These are phyloP conservation scores for Suillus paluster DNA, from an alignment of 768 basidiomycete genomes.

Conservation along the genomic window DNA sequence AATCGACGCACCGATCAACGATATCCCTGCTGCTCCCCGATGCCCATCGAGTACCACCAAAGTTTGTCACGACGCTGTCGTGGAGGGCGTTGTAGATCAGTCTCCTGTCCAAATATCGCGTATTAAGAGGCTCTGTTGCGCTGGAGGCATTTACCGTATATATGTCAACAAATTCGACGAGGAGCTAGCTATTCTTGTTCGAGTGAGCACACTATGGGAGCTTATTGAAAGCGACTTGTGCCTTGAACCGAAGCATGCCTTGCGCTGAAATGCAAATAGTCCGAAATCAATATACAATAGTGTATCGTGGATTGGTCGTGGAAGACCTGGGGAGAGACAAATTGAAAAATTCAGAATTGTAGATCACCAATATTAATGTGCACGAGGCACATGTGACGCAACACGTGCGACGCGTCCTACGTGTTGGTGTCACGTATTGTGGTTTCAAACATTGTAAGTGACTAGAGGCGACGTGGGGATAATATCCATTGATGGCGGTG, in stretches of 20 bases:
- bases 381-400: no score
- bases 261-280: neutral
- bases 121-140: conserved; percentile 4
- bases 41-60: conserved; percentile 87
- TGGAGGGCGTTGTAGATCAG: conserved; percentile 71
- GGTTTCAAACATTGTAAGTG: no score
- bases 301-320: no score
- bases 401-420: no score
- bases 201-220: neutral
- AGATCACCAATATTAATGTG: no score
- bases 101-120: conserved; percentile 54
- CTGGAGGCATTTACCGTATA: conserved; percentile 22
- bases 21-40: conserved; percentile 79
- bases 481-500: neutral
- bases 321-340: no score
- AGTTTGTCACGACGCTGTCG: conserved; percentile 56
- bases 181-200: conserved; percentile 81
- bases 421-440: no score
- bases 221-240: neutral
- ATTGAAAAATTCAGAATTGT: no score
- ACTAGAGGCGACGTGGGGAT: no score
- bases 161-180: conserved; percentile 70
- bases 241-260: conserved; percentile 5
- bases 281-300: neutral
- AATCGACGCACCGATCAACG: conserved; percentile 61